Conservation (phyloP, 208 protist genomes). For the Lotmaria passim region DNA sequence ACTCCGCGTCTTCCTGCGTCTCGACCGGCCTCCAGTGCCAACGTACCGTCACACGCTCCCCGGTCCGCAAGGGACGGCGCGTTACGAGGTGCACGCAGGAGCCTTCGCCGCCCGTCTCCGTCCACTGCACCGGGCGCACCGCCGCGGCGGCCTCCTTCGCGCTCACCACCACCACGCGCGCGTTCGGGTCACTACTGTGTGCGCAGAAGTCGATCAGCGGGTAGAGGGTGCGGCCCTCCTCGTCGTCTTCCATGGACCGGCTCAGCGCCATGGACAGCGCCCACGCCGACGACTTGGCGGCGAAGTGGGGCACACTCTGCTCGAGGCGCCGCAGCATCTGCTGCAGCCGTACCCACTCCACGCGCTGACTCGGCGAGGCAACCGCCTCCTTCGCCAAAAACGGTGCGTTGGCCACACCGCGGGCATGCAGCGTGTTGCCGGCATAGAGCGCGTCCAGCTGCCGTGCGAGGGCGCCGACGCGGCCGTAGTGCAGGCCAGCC, state of each 20-base stretch:
- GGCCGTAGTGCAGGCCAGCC: slow-evolving; percentile 13
- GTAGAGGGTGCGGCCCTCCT: slow-evolving; percentile 60
- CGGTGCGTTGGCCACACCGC: slow-evolving; percentile 73
- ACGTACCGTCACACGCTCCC: slow-evolving; percentile 60
- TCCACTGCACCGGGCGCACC: slow-evolving; percentile 25
- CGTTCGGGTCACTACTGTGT: slow-evolving; percentile 72
- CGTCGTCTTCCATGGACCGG: slow-evolving; percentile 57
- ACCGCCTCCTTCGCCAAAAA: slow-evolving; percentile 68
- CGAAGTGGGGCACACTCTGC: slow-evolving; percentile 86
- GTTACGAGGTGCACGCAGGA: slow-evolving; percentile 70
- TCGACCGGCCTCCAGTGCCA: slow-evolving; percentile 50
- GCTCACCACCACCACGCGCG: slow-evolving; percentile 27
- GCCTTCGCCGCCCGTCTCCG: slow-evolving; percentile 39
- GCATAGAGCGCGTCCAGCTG: slow-evolving; percentile 75
- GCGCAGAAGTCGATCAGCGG: slow-evolving; percentile 86
- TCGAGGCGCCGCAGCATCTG: slow-evolving; percentile 65
- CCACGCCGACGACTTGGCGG: slow-evolving; percentile 75
- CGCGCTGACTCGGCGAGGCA: slow-evolving; percentile 46
- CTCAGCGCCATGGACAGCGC: slow-evolving; percentile 83
- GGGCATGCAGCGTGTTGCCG: slow-evolving; percentile 69
- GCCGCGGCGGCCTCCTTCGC: slow-evolving; percentile 1
- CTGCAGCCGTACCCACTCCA: slow-evolving; percentile 68
- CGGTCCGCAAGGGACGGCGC: slow-evolving; percentile 39
- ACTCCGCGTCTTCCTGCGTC: slow-evolving; percentile 68
- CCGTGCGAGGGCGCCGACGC: slow-evolving; percentile 28